Evolutionary conservation across 2,329 filamentous ascomycete genomes (phyloP), one percentile per base, ranked within the genome.

Genomic region (Leptographium radiaticola): DNA sequence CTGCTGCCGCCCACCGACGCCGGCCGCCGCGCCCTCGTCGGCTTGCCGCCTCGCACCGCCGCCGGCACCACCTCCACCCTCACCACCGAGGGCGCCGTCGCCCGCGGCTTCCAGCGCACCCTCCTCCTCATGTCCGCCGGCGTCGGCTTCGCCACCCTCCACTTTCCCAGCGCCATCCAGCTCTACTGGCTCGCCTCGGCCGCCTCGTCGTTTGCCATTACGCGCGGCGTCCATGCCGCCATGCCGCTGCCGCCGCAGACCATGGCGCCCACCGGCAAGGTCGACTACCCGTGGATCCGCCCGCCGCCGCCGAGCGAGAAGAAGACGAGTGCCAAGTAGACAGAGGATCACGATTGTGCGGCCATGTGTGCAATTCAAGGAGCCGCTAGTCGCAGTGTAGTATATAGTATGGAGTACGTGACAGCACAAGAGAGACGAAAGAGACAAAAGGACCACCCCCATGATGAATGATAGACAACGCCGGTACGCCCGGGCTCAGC

Each of bases 141-240:
- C 11, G 58, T 71, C 6, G 69, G 70, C 2, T 66, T 68, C 6
- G 39, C 64, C 11, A 73, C 71, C 2, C 57, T 69, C 56, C 56
- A 67, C 40, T 58, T 74, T 30, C 71, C 71, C 1, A 67, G 66
- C 6, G 71, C 71, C 1, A 55, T 74, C 31, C 71, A 73, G 52
- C 59, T 74, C 11, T 74, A 73, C 59, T 73, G 71, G 71, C 53
- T 73, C 2, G 55, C 67, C 1, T 70, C 70, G 3, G 58, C 68
- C 4, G 25, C 55, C 1, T 56, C 61, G 7, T 65, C 63, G 43
- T 55, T 57, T 16, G 20, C 58, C 6, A 59, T 66, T 6, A 56
- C 50, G 2, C 56, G 53, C 16, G 20, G 57, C 1, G 18, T 71
- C 8, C 51, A 47, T 15, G 36, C 43, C 4, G 12, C 62, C 13